Base-by-base conservation (phyloP, 1,284 basidiomycete genomes). In the Gomphus bonarii region DNA sequence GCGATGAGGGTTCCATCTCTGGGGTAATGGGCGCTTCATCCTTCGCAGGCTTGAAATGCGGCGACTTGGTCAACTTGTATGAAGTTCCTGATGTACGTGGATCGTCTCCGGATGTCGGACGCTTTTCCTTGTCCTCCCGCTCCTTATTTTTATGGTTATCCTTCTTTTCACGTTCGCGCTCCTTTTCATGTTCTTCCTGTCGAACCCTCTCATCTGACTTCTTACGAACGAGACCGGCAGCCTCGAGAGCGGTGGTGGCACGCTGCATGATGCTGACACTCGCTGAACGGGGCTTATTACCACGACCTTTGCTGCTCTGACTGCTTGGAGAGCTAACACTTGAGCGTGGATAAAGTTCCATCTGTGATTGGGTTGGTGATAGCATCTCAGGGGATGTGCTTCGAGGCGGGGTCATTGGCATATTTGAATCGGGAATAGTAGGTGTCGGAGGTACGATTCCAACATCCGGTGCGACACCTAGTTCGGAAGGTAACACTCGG, bases 221-320 rank as follows among this genome's bases (percentile, higher is more conserved):
- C 71, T 92, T 92, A 59, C 84, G 73, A 47, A 90, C 86, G 9
- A 92, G 71, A 1, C 86, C 86, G 6, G 85, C 85, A 63, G 89
- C 88, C 20, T 88, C 75, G 3, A 92, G 65, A 0, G 70, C 91
- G 0, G 91, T 94, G 0, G 91, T 94, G 0, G 91, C 93, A 6
- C 93, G 82, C 63, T 95, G 93, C 75, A 97, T 88, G 69, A 97
- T 95, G 65, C 86, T 94, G 56, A 95, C 87, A 58, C 91, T 94
- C 5, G 88, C 87, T 1, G 88, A 82, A 7, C 91, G 76, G 31
- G 69, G 72, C 66, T 92, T 93, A 55, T 75, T 67, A 3, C 66
- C 69, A 46, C 69, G 59, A 22, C 56, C 50, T 43, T 44, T 46
- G 36, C 22, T 36, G 33, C 28, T 44, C 16, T 55, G 42, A 22